Evolutionary conservation across 306 rosid species (phyloP), one percentile per base, ranked within the genome.

Genomic region (Glycyrrhiza uralensis): DNA sequence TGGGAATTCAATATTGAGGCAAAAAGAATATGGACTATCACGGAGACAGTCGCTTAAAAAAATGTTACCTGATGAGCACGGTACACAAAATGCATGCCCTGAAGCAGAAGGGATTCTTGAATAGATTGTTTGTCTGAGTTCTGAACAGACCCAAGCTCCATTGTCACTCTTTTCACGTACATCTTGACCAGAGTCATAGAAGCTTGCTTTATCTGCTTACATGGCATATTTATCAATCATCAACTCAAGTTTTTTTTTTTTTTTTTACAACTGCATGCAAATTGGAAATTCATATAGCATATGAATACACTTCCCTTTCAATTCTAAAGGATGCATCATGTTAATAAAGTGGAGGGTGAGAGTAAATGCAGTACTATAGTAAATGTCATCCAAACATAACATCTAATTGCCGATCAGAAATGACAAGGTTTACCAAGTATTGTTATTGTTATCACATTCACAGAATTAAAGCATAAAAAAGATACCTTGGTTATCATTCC

Each of bases 61-160:
- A 19, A n/a, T n/a, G n/a, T n/a, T 82, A 92, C 97, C 97, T 89
- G 93, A 75, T 87, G 91, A 66, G 96, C 92, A 28, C 96, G 81
- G 66, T 89, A 91, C 20, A 89, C 96, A 71, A 92, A 92, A 58
- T 87, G 84, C 36, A 92, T 71, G 2, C 91, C 91, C 74, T 89
- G 97, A 54, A 89, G 90, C 76, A 92, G 81, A 79, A 92, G 96
- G 70, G 97, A 85, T 79, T 88, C 90, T 80, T 88, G 97, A 82
- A 79, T 83, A 20, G 81, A 83, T 80, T 86, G 90, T 66, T 81
- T 86, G 52, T 86, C 93, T 17, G 88, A 82, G 71, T 80, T 84
- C 22, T 76, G 88, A 58, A 72, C 47, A n/a, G 89, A 84, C 60
- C 86, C 88, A 7, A 84, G 83, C 86, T 91, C 97, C 82, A 59